Conservation (phyloP, 177 flowering plant species). For the Vitis hybrid region DNA sequence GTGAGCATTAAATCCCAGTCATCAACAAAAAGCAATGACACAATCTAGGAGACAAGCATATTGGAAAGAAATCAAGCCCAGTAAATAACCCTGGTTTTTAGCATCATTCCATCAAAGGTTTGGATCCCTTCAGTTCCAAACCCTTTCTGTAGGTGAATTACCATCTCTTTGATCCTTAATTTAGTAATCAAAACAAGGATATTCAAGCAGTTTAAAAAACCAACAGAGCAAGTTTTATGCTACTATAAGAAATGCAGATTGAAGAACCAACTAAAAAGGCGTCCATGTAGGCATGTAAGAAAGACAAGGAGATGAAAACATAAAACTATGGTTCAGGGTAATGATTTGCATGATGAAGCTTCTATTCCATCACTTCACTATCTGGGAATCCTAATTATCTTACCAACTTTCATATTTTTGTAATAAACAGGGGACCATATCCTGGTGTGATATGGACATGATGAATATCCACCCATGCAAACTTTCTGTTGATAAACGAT, state of each 20-base stretch:
- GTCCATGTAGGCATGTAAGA: too few species aligned
- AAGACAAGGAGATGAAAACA: too few species aligned
- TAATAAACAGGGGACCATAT: neutral
- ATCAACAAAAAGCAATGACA: neutral
- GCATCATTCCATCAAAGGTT: too few species aligned
- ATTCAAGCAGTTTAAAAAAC: neutral
- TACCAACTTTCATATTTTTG: neutral
- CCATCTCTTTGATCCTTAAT: neutral
- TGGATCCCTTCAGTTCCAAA: neutral
- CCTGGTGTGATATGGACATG: neutral
- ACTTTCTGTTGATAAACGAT: neutral
- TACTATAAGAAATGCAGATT: too few species aligned
- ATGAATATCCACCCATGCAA: neutral
- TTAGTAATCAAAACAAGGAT: neutral
- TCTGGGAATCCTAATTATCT: too few species aligned
- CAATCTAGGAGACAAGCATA: neutral
- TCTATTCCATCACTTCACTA: neutral
- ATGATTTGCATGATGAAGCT: neutral
- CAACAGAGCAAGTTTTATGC: too few species aligned
- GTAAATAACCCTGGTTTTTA: too few species aligned
- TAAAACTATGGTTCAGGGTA: too few species aligned
- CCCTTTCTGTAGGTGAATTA: constrained; percentile 1
- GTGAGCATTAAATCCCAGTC: neutral
- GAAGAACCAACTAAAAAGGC: too few species aligned
- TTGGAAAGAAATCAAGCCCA: neutral